These are phyloP conservation scores for Monilinia fructicola DNA, from an alignment of 2,329 filamentous ascomycete genomes.

Conservation along the genomic window DNA sequence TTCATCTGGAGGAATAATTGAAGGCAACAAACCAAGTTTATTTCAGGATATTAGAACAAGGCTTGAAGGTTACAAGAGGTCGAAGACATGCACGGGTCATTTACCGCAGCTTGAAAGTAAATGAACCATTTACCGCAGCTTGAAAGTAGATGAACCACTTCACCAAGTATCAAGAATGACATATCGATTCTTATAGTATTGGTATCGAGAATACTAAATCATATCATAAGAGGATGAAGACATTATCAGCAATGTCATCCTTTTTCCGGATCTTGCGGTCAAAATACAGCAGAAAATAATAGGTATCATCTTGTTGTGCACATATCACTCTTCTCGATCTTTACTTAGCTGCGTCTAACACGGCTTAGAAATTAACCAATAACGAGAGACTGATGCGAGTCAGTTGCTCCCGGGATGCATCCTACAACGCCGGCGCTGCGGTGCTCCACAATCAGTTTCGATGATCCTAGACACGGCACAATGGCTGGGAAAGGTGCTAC, in stretches of 20 bases:
- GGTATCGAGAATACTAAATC: too few species aligned
- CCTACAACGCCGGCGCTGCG: too few species aligned
- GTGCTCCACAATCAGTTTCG: not conserved
- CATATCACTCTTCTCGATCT: not conserved
- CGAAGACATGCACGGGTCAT: constrained; percentile 9
- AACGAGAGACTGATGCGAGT: not conserved
- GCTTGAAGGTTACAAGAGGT: not conserved
- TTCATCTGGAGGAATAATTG: too few species aligned
- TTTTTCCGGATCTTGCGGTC: too few species aligned
- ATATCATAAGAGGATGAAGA: too few species aligned
- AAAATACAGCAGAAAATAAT: too few species aligned
- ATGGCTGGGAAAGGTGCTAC: too few species aligned
- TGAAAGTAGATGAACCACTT: not conserved
- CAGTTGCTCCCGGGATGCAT: not conserved
- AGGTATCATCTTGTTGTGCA: not conserved
- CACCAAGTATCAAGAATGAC: not conserved
- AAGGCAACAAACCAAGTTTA: too few species aligned
- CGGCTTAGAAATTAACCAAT: not conserved
- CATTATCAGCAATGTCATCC: too few species aligned
- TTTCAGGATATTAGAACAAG: too few species aligned
- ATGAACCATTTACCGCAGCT: not conserved
- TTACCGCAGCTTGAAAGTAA: not conserved
- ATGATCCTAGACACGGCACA: not conserved
- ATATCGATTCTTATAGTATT: not conserved
- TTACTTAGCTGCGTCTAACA: not conserved